Evolutionary conservation across 140 eudicot species (phyloP), one percentile per base, ranked within the genome.

Genomic region (Ambrosia hybrid): DNA sequence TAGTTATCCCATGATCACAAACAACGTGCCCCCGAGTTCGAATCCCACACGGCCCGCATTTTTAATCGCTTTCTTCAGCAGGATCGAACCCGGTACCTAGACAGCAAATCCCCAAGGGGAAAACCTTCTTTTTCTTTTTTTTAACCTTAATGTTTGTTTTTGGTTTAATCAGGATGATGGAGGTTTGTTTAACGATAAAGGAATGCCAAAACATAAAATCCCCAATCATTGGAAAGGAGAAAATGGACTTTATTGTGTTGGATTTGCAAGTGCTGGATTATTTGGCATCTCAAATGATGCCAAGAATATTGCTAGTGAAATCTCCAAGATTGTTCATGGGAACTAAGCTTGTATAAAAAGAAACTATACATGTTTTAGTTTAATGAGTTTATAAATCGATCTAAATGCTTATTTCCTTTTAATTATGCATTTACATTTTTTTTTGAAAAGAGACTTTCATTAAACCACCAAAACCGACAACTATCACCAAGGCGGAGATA

Each of bases 211-310:
- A 39, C 43, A n/a, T 16, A 64, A 37, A 11, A 41, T 6, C 1
- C 85, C 90, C 0, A 62, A 81, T 63, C 90, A 84, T 13, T 86
- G 96, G 92, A 89, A 86, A 76, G 96, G 96, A 16, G 77, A 84
- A 46, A 55, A 84, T 21, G 92, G 92, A 5, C n/a, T 86, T 7
- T 89, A 89, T 60, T 86, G 90, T 65, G 88, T 78, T 17, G 92
- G 96, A 69, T 84, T 89, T 75, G 78, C 85, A 0, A 75, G 80
- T 16, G 72, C 73, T 1, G 96, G 92, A 9, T 63, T 89, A 46
- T 57, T 60, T 52, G 96, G 92, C 2, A 76, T 84, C 17, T 79
- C 92, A 12, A 77, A 61, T 46, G 96, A 89, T 65, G 90, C 96
- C 2, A 49, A 77, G 30, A 71, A 64, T 16, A 75, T 86, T 41